phyloP scores from a whole-genome alignment of 169 alveolate genomes.

The Babesia ovis region DNA sequence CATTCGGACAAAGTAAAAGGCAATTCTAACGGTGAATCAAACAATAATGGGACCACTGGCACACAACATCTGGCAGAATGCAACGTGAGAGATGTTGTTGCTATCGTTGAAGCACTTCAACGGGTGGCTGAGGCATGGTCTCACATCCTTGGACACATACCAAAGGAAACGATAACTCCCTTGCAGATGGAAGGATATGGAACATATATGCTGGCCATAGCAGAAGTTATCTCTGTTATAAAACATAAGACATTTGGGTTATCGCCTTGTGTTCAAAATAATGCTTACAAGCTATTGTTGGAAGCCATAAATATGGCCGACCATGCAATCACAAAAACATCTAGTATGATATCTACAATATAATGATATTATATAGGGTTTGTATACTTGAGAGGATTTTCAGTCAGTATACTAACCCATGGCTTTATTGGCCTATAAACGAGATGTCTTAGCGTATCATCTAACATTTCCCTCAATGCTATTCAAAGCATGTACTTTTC shows the following conservation, averaged over 20 bases:
- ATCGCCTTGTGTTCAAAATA: background rate
- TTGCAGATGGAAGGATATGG: conserved; percentile 10
- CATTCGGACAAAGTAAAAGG: background rate
- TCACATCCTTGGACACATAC: background rate
- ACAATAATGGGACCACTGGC: background rate
- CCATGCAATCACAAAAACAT: background rate
- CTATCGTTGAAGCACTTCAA: conserved; percentile 15
- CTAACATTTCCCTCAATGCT: too few relatives aligned
- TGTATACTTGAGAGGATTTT: too few relatives aligned
- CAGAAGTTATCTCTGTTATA: background rate
- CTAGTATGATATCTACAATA: too few relatives aligned
- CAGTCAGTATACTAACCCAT: too few relatives aligned
- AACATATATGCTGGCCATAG: background rate
- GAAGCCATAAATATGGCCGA: background rate
- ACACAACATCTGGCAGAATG: background rate
- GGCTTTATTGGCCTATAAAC: too few relatives aligned
- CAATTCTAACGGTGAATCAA: background rate
- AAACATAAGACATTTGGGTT: background rate
- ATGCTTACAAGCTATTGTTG: background rate
- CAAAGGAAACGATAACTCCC: background rate
- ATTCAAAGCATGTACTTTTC: too few relatives aligned
- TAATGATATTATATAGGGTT: too few relatives aligned
- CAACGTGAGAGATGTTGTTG: background rate
- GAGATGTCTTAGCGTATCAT: too few relatives aligned
- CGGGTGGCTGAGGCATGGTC: conserved; percentile 22